A percentile compares a stretch with the other conserved stretches of the same genome.
These are phyloP conservation scores for Delitschia confertaspora DNA, from an alignment of 495 filamentous ascomycete species.

Conservation along the genomic window DNA sequence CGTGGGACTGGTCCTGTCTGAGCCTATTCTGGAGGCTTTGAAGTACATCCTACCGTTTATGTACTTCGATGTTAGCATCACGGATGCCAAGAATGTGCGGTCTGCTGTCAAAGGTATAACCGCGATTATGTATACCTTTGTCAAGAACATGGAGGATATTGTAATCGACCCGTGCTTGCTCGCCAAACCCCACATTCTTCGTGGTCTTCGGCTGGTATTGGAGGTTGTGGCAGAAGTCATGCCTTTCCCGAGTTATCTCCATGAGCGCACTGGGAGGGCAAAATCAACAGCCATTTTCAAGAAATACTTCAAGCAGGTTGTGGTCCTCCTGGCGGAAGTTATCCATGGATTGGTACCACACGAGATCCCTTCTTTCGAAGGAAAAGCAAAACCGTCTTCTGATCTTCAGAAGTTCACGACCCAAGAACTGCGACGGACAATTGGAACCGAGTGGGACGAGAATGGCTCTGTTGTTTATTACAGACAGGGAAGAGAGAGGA, in stretches of 20 bases:
- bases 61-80: constrained; percentile 43
- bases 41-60: constrained; percentile 40
- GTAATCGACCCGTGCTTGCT: constrained; percentile 32
- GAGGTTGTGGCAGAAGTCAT: constrained; percentile 42
- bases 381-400: neutral
- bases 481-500: constrained; percentile 28
- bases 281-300: constrained; percentile 1
- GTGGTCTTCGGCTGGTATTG: constrained; percentile 39
- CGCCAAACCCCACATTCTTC: constrained; percentile 37
- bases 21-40: constrained; percentile 48
- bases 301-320: constrained; percentile 13
- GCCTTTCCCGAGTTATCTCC: constrained; percentile 46
- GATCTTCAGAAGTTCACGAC: constrained; percentile 28
- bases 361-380: constrained; percentile 2
- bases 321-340: constrained; percentile 8
- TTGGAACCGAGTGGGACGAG: constrained; percentile 34
- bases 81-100: constrained; percentile 36
- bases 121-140: constrained; percentile 39
- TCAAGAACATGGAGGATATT: constrained; percentile 34
- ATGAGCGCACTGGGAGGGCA: constrained; percentile 30
- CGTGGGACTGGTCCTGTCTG: constrained; percentile 51
- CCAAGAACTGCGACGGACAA: constrained; percentile 28
- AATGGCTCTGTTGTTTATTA: constrained; percentile 34
- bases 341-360: constrained; percentile 1
- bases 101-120: constrained; percentile 41